phyloP scores from a whole-genome alignment of 2,329 filamentous ascomycete species.

The Pseudopyrenochaeta lycopersici region DNA sequence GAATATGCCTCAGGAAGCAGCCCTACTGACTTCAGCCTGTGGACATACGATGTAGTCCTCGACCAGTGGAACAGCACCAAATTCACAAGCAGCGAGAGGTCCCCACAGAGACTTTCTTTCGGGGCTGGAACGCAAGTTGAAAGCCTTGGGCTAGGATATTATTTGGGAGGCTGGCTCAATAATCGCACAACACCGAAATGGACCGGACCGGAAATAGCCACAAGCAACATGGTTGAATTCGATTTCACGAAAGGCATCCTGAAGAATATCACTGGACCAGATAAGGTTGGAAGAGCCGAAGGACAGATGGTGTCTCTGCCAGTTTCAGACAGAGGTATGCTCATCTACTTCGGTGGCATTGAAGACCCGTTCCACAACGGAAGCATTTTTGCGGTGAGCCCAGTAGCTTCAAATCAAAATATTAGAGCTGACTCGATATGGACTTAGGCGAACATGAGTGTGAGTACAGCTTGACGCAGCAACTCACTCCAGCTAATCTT shows the following conservation, averaged over 20 bases:
- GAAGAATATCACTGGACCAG: constrained; percentile 64
- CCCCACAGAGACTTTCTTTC: constrained; percentile 61
- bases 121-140: constrained; percentile 66
- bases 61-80: constrained; percentile 64
- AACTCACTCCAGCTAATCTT: background rate
- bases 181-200: constrained; percentile 63
- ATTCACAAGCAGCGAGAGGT: constrained; percentile 43
- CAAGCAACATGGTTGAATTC: constrained; percentile 64
- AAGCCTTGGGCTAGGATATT: constrained; percentile 65
- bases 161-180: constrained; percentile 70
- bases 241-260: constrained; percentile 63
- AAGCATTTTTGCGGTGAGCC: constrained; percentile 47
- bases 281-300: constrained; percentile 64
- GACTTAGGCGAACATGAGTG: constrained; percentile 46
- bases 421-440: constrained; percentile 3
- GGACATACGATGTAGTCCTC: constrained; percentile 66
- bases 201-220: constrained; percentile 59
- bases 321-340: constrained; percentile 66
- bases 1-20: constrained; percentile 54
- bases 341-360: constrained; percentile 70
- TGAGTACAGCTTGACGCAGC: constrained; percentile 15
- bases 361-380: constrained; percentile 59
- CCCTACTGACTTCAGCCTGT: constrained; percentile 61
- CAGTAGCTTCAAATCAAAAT: constrained; percentile 3
- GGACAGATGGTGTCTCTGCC: constrained; percentile 69